Percentiles rank a stretch among this genome's conserved stretches.
These are phyloP conservation scores for Mallotus nudiflorus DNA, from an alignment of 345 rosid genomes.

Conservation along the genomic window DNA sequence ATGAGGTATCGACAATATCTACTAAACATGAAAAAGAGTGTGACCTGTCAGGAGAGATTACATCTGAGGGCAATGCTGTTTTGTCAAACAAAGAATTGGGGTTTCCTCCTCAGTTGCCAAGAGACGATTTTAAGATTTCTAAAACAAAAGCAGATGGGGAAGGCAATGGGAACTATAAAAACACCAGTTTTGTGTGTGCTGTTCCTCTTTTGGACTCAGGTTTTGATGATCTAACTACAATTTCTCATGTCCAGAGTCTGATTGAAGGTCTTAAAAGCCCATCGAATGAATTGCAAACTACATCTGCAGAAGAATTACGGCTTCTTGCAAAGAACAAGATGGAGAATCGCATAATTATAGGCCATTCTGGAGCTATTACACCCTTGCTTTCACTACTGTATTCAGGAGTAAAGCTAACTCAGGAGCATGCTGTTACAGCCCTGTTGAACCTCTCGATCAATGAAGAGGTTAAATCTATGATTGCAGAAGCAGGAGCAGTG, in stretches of 20 bases:
- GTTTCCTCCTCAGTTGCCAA: constrained; percentile 42
- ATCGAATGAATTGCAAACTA: constrained; percentile 49
- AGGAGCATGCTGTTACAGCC: constrained; percentile 92
- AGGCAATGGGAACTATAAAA: constrained; percentile 33
- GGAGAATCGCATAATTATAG: constrained; percentile 72
- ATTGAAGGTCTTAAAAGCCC: constrained; percentile 65
- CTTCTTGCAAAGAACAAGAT: constrained; percentile 62
- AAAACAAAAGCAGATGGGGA: constrained; percentile 36
- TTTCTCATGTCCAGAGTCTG: constrained; percentile 52
- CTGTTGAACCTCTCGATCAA: constrained; percentile 83
- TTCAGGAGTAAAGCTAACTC: constrained; percentile 60
- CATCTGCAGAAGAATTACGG: constrained; percentile 86
- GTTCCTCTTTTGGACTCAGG: constrained; percentile 36
- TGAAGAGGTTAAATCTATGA: constrained; percentile 68
- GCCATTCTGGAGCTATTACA: constrained; percentile 60
- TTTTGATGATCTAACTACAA: constrained; percentile 44
- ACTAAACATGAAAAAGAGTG: constrained; percentile 30
- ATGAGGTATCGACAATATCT: constrained; percentile 33
- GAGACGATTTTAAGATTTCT: constrained; percentile 31
- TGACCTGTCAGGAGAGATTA: constrained; percentile 33
- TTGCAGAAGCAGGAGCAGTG: constrained; percentile 69
- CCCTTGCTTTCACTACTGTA: constrained; percentile 69
- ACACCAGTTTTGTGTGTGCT: constrained; percentile 27
- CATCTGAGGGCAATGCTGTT: constrained; percentile 28
- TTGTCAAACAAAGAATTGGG: constrained; percentile 41